Evolutionary conservation across 148 eudicot species (phyloP).

Genomic region (Chenopodium quinoa): DNA sequence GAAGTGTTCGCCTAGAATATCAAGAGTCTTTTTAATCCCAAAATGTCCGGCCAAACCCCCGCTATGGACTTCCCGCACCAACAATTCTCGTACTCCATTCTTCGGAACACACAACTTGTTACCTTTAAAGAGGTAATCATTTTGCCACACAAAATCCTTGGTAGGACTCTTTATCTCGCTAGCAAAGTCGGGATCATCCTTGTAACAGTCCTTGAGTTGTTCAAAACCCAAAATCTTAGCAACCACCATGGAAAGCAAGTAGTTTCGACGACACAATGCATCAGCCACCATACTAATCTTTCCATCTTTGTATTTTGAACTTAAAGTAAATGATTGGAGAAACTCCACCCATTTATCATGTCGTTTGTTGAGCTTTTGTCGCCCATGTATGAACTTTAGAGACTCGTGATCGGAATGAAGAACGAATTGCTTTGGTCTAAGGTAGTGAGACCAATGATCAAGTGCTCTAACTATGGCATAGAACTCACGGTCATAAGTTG

Average conservation of each 20-base stretch:
- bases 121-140: background rate
- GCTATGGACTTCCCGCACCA: too few species aligned
- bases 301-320: background rate
- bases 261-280: background rate
- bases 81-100: background rate
- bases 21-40: too few species aligned
- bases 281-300: background rate
- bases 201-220: background rate
- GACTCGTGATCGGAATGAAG: background rate
- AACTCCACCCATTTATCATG: conserved; percentile 14
- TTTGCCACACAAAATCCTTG: background rate
- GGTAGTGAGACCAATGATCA: background rate
- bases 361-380: background rate
- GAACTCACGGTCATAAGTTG: background rate
- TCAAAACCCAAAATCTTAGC: too few species aligned
- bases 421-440: background rate
- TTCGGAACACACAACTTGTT: background rate
- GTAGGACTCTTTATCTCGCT: background rate
- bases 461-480: background rate
- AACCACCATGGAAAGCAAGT: background rate
- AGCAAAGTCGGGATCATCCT: background rate
- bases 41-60: too few species aligned
- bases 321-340: background rate
- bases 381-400: background rate
- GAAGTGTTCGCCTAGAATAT: too few species aligned